phyloP scores from a whole-genome alignment of 148 eudicot genomes.

The Diospyros lotus region DNA sequence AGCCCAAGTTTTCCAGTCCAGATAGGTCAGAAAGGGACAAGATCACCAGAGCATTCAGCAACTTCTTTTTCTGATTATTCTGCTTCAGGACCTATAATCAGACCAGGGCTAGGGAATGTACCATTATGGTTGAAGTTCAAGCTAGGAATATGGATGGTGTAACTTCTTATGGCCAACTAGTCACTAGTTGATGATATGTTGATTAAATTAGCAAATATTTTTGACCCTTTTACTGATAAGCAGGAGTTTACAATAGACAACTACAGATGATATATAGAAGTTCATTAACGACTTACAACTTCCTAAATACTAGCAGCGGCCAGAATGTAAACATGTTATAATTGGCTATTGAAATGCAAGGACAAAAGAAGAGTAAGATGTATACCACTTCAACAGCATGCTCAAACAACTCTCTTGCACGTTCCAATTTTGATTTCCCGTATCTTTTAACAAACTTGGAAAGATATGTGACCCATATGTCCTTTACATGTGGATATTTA shows the following conservation, averaged over 20 bases:
- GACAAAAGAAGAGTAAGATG: neutral
- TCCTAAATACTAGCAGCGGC: neutral
- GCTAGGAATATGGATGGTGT: neutral
- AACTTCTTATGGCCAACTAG: constrained; percentile 1
- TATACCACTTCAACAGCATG: constrained; percentile 89
- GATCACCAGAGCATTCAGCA: too few species aligned
- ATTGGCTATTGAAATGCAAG: neutral
- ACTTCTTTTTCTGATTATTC: too few species aligned
- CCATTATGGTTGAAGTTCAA: neutral
- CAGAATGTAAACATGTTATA: neutral
- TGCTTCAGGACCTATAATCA: too few species aligned
- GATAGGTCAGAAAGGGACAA: too few species aligned
- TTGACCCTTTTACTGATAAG: neutral
- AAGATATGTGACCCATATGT: constrained; percentile 89
- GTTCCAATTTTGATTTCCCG: constrained; percentile 76
- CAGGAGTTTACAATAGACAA: neutral
- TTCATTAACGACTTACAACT: neutral
- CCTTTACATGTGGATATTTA: constrained; percentile 93
- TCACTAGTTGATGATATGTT: too few species aligned
- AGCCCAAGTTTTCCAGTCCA: too few species aligned
- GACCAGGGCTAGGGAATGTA: neutral
- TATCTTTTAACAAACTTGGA: constrained; percentile 90
- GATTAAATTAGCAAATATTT: neutral
- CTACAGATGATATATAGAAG: neutral
- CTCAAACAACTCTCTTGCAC: constrained; percentile 88